Evolutionary conservation across 2,329 filamentous ascomycete species (phyloP).

Genomic region (Pseudogymnoascus verrucosus): DNA sequence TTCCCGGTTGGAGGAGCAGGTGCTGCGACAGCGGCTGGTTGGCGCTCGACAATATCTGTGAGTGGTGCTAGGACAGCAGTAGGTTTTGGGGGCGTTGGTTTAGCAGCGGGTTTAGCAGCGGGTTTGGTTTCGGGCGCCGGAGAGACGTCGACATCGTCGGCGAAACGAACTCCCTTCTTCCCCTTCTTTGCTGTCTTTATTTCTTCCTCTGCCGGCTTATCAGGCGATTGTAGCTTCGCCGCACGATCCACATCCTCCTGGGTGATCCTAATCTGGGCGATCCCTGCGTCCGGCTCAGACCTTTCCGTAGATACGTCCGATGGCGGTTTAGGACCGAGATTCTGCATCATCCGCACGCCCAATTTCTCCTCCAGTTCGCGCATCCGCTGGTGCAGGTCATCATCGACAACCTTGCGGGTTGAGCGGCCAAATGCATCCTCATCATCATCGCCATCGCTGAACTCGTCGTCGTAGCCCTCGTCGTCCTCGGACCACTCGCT

Average conservation of each 20-base stretch:
- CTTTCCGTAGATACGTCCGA: conserved; percentile 24
- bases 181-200: conserved; percentile 1
- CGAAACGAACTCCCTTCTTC: conserved; percentile 75
- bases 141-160: conserved; percentile 64
- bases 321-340: conserved; percentile 42
- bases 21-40: conserved; percentile 16
- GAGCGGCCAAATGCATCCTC: conserved; percentile 71
- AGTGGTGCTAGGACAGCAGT: conserved; percentile 31
- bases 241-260: conserved; percentile 4
- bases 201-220: conserved; percentile 26
- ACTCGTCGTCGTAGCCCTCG: conserved; percentile 44
- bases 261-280: conserved; percentile 49
- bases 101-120: conserved; percentile 19
- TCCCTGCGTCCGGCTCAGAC: conserved; percentile 39
- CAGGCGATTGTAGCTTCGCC: conserved; percentile 20
- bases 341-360: conserved; percentile 46
- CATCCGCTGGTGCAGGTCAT: conserved; percentile 71
- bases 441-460: conserved; percentile 43
- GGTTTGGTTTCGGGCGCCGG: conserved; percentile 30
- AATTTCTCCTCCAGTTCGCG: conserved; percentile 73
- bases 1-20: conserved; percentile 21
- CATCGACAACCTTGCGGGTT: conserved; percentile 59
- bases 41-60: conserved; percentile 37
- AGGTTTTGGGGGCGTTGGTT: conserved; percentile 12
- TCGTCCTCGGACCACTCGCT: conserved; percentile 47